A percentile compares a stretch with the other conserved stretches of the same genome.
phyloP scores from a whole-genome alignment of 352 stramenopile genomes.

The Halophytophthora polymorphica region DNA sequence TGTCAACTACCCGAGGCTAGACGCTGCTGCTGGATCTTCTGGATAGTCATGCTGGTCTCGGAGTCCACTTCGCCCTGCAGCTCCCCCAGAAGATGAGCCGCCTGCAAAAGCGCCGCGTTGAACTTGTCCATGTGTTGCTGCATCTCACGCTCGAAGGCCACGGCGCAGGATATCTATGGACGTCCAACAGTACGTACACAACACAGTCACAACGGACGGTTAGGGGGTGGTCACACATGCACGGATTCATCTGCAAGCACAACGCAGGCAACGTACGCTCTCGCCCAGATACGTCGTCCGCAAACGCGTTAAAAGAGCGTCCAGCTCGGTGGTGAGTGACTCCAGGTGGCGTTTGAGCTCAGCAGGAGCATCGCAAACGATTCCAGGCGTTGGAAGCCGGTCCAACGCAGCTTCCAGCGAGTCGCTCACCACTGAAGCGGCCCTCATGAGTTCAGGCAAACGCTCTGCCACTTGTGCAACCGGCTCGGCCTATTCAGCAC shows the following conservation, averaged over 20 bases:
- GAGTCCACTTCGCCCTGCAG: slow-evolving; percentile 35
- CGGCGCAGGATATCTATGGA: slow-evolving; percentile 24
- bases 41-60: slow-evolving; percentile 37
- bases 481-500: slow-evolving; percentile 1
- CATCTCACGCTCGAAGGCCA: slow-evolving; percentile 32
- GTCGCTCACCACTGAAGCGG: slow-evolving; percentile 20
- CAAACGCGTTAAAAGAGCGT: slow-evolving; percentile 27
- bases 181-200: no score
- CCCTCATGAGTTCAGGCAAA: slow-evolving; percentile 13
- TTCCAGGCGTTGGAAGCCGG: slow-evolving; percentile 29
- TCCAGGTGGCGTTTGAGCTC: slow-evolving; percentile 36
- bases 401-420: slow-evolving; percentile 35
- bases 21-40: slow-evolving; percentile 37
- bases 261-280: slow-evolving; percentile 14
- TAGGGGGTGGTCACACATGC: not conserved
- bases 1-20: no score
- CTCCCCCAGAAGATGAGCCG: slow-evolving; percentile 32
- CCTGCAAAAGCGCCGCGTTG: slow-evolving; percentile 30
- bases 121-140: slow-evolving; percentile 22
- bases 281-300: slow-evolving; percentile 16
- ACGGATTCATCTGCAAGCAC: not conserved
- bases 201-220: not conserved
- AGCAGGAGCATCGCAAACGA: slow-evolving; percentile 15
- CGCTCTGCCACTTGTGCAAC: slow-evolving; percentile 13
- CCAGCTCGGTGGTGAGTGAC: slow-evolving; percentile 19